Evolutionary conservation across 768 basidiomycete species (phyloP).

Genomic region (Serendipita sp.): DNA sequence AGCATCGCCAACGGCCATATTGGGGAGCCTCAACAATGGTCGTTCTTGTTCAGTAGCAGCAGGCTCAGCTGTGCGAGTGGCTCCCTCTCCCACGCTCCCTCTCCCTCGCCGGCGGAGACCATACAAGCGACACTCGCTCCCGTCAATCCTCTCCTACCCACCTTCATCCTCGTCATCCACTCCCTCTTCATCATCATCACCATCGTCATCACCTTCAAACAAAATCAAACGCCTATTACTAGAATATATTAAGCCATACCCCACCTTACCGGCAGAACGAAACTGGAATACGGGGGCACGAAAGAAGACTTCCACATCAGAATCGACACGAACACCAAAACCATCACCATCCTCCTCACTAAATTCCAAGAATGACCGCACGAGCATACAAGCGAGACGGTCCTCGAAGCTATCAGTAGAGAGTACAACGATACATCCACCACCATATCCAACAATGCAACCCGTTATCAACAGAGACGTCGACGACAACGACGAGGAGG

Average conservation of each 20-base stretch:
- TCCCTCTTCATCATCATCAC: too few species aligned
- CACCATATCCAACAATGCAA: too few species aligned
- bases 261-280: not conserved
- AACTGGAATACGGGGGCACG: not conserved
- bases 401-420: too few species aligned
- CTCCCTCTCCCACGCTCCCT: not conserved
- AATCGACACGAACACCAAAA: not conserved
- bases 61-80: not conserved
- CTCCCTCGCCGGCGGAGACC: not conserved
- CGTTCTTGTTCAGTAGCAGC: not conserved
- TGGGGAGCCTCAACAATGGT: too few species aligned
- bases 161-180: not conserved
- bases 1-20: too few species aligned
- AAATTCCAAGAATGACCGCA: too few species aligned
- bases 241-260: not conserved
- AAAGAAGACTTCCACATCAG: not conserved
- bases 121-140: not conserved
- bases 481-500: not conserved
- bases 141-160: not conserved
- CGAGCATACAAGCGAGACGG: too few species aligned
- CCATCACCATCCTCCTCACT: too few species aligned
- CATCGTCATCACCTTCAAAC: not conserved
- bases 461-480: too few species aligned
- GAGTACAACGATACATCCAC: too few species aligned
- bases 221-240: not conserved